phyloP scores from a whole-genome alignment of 495 filamentous ascomycete species.

The Echria macrotheca region DNA sequence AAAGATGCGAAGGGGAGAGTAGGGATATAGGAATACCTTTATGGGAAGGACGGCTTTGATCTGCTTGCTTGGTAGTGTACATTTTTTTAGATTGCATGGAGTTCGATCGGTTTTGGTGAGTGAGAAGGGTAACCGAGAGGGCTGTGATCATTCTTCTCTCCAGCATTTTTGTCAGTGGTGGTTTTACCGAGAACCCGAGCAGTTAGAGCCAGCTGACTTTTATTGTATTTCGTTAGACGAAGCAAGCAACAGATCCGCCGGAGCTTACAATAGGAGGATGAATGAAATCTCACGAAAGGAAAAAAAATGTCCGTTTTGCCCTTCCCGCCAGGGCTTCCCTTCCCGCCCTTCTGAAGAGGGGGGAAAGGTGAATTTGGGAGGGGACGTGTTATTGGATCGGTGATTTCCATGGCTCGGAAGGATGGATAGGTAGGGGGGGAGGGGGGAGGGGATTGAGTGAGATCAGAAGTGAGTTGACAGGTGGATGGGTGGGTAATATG shows the following conservation, averaged over 20 bases:
- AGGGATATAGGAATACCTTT: not conserved
- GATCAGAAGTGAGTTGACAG: no score
- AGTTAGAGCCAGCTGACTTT: not conserved
- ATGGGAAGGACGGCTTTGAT: not conserved
- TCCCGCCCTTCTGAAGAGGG: not conserved
- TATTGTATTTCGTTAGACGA: no score
- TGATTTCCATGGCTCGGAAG: not conserved
- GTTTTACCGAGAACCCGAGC: not conserved
- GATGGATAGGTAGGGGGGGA: no score
- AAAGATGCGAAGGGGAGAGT: not conserved
- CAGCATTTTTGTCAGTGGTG: not conserved
- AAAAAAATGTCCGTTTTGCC: not conserved
- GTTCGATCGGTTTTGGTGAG: not conserved
- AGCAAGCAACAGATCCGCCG: no score
- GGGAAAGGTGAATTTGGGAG: not conserved
- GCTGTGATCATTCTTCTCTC: no score
- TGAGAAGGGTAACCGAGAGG: not conserved
- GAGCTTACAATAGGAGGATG: no score
- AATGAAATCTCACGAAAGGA: not conserved
- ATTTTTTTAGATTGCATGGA: no score
- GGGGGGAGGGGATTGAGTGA: no score
- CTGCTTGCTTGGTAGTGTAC: not conserved
- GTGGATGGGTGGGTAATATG: no score
- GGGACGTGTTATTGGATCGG: not conserved
- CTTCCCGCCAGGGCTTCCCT: not conserved